Conservation (phyloP, 2,329 filamentous ascomycete genomes). For the Aquanectria penicillioides region DNA sequence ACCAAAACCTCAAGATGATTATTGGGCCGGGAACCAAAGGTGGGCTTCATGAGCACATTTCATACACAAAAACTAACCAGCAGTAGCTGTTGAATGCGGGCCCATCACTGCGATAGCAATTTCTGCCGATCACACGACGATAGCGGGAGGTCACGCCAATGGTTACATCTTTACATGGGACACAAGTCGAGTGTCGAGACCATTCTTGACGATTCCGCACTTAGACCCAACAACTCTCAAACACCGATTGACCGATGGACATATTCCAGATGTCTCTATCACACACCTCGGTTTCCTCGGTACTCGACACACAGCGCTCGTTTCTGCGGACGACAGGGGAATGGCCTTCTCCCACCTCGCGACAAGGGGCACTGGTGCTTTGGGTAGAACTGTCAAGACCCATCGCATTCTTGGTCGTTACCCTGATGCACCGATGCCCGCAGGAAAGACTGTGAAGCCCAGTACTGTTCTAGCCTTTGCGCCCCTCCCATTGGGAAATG, state of each 20-base stretch:
- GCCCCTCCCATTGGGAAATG: conserved; percentile 90
- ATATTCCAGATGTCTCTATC: conserved; percentile 80
- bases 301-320: conserved; percentile 90
- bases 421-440: conserved; percentile 72
- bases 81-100: conserved; percentile 85
- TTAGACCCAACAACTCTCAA: conserved; percentile 73
- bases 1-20: conserved; percentile 92
- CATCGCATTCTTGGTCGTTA: conserved; percentile 92
- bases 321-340: conserved; percentile 92
- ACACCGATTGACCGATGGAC: conserved; percentile 79
- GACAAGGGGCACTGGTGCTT: conserved; percentile 85
- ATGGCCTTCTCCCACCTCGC: conserved; percentile 99
- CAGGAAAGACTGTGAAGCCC: conserved; percentile 80
- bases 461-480: conserved; percentile 95
- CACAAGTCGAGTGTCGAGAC: conserved; percentile 79
- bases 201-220: conserved; percentile 88
- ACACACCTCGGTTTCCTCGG: conserved; percentile 95
- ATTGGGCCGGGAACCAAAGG: conserved; percentile 94
- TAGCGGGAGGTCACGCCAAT: conserved; percentile 88
- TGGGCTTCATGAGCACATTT: conserved; percentile 47
- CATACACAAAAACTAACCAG: conserved; percentile 42
- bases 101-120: conserved; percentile 87
- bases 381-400: conserved; percentile 88
- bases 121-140: conserved; percentile 91
- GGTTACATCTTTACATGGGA: conserved; percentile 99